Evolutionary conservation across 1,284 basidiomycete genomes (phyloP).

Genomic region (Trametes versicolor): DNA sequence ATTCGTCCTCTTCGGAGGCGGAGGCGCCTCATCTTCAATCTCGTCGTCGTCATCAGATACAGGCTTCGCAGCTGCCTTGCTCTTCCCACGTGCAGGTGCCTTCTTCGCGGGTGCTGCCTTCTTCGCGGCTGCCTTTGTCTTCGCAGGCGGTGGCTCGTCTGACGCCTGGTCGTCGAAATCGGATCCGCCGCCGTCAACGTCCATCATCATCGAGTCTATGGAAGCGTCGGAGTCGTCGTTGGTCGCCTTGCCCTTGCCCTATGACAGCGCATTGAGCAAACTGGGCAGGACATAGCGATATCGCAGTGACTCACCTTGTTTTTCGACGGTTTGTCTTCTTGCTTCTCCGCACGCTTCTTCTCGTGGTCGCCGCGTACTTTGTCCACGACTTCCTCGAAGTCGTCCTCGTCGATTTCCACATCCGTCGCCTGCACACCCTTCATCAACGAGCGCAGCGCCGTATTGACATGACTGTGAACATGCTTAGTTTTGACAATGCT

Average conservation of each 20-base stretch:
- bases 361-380: constrained; percentile 76
- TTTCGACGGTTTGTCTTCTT: constrained; percentile 34
- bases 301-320: constrained; percentile 36
- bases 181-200: constrained; percentile 38
- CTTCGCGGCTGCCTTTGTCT: constrained; percentile 46
- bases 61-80: constrained; percentile 44
- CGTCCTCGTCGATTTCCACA: constrained; percentile 73
- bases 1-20: constrained; percentile 66
- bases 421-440: constrained; percentile 70
- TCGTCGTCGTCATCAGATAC: constrained; percentile 62
- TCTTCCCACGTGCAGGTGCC: constrained; percentile 57
- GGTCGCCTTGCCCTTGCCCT: constrained; percentile 52
- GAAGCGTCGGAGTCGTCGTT: constrained; percentile 62
- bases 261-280: background rate
- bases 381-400: constrained; percentile 72
- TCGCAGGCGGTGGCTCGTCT: constrained; percentile 64
- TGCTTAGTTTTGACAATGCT: background rate
- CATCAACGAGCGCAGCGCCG: constrained; percentile 70
- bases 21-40: constrained; percentile 62
- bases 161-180: constrained; percentile 46
- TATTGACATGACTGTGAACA: constrained; percentile 71
- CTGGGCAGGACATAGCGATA: background rate
- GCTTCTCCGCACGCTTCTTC: constrained; percentile 62
- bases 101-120: constrained; percentile 45
- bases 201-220: constrained; percentile 78